These are phyloP conservation scores for Paracoccidioides brasiliensis DNA, from an alignment of 2,329 filamentous ascomycete genomes.

Conservation along the genomic window DNA sequence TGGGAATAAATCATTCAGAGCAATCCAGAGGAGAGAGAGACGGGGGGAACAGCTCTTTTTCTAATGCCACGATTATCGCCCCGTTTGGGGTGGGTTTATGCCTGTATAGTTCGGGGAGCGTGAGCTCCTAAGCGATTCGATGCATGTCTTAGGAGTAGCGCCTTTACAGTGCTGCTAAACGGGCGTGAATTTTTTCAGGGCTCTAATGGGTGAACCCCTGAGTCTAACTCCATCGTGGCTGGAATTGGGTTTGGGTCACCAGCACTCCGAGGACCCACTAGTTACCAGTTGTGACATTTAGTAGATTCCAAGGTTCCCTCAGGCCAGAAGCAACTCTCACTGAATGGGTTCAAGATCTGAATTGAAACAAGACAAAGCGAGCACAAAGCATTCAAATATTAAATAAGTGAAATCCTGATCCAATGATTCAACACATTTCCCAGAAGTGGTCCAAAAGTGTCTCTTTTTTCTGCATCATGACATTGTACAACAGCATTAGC, in stretches of 20 bases:
- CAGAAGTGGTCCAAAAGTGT: background rate
- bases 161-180: background rate
- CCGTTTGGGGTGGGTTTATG: background rate
- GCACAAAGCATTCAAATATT: background rate
- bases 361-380: background rate
- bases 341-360: background rate
- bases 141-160: conserved; percentile 1
- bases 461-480: no score
- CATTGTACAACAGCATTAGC: background rate
- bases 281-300: background rate
- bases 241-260: background rate
- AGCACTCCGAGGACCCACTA: background rate
- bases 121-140: background rate
- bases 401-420: background rate
- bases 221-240: background rate
- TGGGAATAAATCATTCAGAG: background rate
- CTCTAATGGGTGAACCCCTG: background rate
- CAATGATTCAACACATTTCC: conserved; percentile 1
- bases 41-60: background rate
- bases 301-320: background rate
- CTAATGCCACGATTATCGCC: background rate
- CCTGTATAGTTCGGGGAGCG: background rate
- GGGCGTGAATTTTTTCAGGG: background rate
- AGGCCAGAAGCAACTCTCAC: background rate
- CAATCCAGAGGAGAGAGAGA: background rate